These are phyloP conservation scores for Perkinsus olseni DNA, from an alignment of 169 alveolate species.

Conservation along the genomic window DNA sequence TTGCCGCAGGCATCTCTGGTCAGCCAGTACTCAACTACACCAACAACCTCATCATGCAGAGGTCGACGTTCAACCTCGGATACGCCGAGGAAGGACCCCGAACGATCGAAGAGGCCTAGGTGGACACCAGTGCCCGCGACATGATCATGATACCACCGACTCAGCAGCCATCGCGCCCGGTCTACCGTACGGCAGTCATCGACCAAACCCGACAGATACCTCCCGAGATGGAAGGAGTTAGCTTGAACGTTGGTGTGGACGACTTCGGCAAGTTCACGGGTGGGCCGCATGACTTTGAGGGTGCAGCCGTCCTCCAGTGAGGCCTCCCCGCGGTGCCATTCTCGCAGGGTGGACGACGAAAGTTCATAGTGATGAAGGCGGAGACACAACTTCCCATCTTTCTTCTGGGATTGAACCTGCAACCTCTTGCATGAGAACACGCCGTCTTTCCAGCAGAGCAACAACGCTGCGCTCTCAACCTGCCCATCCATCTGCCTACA, in stretches of 20 bases:
- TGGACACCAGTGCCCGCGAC: neutral
- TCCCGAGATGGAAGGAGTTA: neutral
- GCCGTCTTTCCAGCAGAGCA: neutral
- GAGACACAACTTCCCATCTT: neutral
- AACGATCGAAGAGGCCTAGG: neutral
- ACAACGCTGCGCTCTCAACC: neutral
- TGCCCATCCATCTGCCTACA: neutral
- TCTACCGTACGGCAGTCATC: neutral
- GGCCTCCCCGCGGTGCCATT: neutral
- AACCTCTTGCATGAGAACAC: neutral
- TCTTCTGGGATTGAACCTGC: neutral
- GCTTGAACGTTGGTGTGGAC: neutral
- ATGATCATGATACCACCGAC: neutral
- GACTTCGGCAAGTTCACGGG: neutral
- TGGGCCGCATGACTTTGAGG: neutral
- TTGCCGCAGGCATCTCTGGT: neutral
- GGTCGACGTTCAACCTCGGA: neutral
- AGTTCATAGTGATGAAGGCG: neutral
- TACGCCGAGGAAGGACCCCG: neutral
- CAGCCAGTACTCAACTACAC: neutral
- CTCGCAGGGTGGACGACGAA: neutral
- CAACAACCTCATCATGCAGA: neutral
- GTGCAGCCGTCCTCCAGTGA: neutral
- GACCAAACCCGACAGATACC: neutral
- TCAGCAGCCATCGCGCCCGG: neutral